Evolutionary conservation across 148 eudicot genomes (phyloP).

Genomic region (Camellia japonica): DNA sequence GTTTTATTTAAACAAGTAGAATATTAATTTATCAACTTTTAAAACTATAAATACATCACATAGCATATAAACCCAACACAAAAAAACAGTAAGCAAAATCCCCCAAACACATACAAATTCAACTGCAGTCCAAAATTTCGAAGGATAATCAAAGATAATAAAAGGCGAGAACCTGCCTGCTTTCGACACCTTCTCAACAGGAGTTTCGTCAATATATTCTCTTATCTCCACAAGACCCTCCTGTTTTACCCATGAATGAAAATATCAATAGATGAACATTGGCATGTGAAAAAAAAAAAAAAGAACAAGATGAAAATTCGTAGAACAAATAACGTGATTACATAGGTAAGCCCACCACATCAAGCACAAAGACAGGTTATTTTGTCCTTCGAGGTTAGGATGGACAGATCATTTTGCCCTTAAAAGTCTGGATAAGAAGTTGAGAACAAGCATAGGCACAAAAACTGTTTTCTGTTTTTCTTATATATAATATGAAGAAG

Average conservation of each 20-base stretch:
- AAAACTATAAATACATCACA: background rate
- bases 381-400: background rate
- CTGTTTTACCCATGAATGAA: slow-evolving; percentile 36
- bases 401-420: too few species aligned
- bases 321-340: background rate
- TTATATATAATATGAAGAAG: too few species aligned
- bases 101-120: background rate
- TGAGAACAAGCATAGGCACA: background rate
- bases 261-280: background rate
- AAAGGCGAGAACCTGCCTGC: slow-evolving; percentile 34
- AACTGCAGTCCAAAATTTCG: background rate
- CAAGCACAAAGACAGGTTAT: background rate
- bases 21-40: background rate
- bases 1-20: background rate
- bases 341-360: background rate
- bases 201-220: slow-evolving; percentile 60
- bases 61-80: background rate
- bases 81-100: background rate
- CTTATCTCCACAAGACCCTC: slow-evolving; percentile 87
- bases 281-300: background rate
- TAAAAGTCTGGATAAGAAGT: slow-evolving; percentile 9
- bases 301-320: background rate
- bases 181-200: slow-evolving; percentile 27
- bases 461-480: too few species aligned
- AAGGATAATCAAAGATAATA: background rate